These are phyloP conservation scores for Aristolochia contorta DNA, from an alignment of 164 flowering plant species.

Conservation along the genomic window DNA sequence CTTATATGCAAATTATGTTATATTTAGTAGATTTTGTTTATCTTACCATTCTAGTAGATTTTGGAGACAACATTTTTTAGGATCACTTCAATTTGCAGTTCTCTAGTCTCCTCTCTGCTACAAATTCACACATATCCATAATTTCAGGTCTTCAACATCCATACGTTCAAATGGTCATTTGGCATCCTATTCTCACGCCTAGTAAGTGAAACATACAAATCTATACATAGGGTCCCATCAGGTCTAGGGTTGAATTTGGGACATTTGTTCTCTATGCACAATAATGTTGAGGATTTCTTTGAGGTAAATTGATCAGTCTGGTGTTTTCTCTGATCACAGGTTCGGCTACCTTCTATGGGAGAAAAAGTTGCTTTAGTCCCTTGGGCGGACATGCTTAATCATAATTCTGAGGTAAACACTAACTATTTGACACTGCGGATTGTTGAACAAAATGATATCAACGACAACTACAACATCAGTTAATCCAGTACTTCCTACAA, in stretches of 20 bases:
- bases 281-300: background rate
- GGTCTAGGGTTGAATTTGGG: background rate
- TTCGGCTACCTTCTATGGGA: conserved; percentile 85
- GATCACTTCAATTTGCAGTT: too few relatives aligned
- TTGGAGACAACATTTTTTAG: too few relatives aligned
- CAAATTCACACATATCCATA: too few relatives aligned
- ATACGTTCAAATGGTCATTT: conserved; percentile 93
- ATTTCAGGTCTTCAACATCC: conserved; percentile 75
- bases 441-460: background rate
- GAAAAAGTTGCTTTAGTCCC: conserved; percentile 92
- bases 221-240: too few relatives aligned
- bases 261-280: background rate
- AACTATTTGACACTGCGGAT: background rate
- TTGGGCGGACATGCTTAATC: conserved; percentile 99
- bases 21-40: too few relatives aligned
- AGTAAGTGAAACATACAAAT: conserved; percentile 35
- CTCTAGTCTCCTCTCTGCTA: too few relatives aligned
- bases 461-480: too few relatives aligned
- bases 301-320: background rate
- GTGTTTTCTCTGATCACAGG: conserved; percentile 35
- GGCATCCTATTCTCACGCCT: conserved; percentile 96
- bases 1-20: too few relatives aligned
- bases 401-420: conserved; percentile 67
- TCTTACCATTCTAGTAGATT: too few relatives aligned
- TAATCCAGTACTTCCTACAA: too few relatives aligned